phyloP scores from a whole-genome alignment of 306 rosid species.

The Sindora glabra region DNA sequence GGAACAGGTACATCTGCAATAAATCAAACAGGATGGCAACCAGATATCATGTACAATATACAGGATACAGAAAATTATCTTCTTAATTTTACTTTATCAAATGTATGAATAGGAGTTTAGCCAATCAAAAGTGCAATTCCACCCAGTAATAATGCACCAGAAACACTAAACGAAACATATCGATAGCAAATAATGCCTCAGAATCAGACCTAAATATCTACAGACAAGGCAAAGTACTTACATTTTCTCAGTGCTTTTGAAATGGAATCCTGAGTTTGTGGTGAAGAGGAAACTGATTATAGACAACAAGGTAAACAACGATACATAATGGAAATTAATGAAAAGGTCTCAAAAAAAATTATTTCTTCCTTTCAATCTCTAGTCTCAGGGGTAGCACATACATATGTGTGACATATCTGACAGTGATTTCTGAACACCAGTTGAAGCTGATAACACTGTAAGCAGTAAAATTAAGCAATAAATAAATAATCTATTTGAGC shows the following conservation, averaged over 20 bases:
- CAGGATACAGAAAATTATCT: background rate
- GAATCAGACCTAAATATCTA: background rate
- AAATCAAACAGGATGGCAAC: background rate
- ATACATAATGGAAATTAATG: background rate
- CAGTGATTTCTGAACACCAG: constrained; percentile 60
- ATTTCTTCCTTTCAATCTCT: background rate
- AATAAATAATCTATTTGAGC: background rate
- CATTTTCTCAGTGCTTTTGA: constrained; percentile 39
- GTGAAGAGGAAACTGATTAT: constrained; percentile 41
- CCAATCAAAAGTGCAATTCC: background rate
- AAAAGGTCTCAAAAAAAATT: background rate
- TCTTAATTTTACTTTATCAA: background rate
- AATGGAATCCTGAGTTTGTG: constrained; percentile 13
- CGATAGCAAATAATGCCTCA: background rate
- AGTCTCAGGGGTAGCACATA: constrained; percentile 25
- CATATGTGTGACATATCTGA: constrained; percentile 28
- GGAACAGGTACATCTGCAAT: constrained; percentile 71
- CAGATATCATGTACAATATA: background rate
- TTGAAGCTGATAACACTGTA: constrained; percentile 58
- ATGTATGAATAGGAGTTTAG: background rate
- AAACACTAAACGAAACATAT: too few relatives aligned
- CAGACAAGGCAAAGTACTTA: constrained; percentile 24
- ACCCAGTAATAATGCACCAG: background rate
- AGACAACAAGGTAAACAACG: constrained; percentile 19
- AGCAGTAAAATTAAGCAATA: background rate